Base-by-base conservation (phyloP, 495 filamentous ascomycete species). In the Penicillium simplicissimum region DNA sequence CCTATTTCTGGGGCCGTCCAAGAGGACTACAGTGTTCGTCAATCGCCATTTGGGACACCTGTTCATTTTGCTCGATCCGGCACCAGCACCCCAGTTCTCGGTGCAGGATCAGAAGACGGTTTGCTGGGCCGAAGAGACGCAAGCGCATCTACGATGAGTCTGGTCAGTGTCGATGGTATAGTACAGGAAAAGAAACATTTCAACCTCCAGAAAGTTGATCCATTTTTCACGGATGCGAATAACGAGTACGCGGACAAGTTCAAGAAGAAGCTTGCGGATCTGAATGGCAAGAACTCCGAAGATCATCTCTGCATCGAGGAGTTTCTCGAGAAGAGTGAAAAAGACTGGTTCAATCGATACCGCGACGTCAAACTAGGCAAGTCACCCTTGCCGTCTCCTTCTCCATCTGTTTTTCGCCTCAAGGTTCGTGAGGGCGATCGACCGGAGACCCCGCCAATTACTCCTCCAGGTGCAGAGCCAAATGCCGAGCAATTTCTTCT, bases 221-320 rank as follows among this genome's bases (percentile, higher is more conserved):
- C 85, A 28, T 86, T 83, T 74, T 90, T 90, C 74, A 88, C 82
- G n/a, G 87, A 90, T 67, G 77, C 81, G 6, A 82, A 78, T 25
- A 84, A 84, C 14, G 65, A 81, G 28, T 89, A 84, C 71, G 82
- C 83, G 23, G 70, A 78, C 25, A 74, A 74, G 40, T 90, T 88
- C 59, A 79, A 84, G 51, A 78, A 82, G 62, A 78, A 85, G 4
- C 77, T 82, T 1, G 61, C 70, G 17, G 74, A 88, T 13, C 57
- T 67, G 13, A 82, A 80, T 25, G 79, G 76, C 43, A 81, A 80
- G 52, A 85, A 77, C 52, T 87, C 85, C 0, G 75, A 82, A 57
- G 74, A 63, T 17, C 72, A 82, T 17, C 71, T 88, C 13, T 88
- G 87, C 69, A 87, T 89, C 59, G 87, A 89, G 63, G 73, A 81